Conservation (phyloP, 192 early-diverging fungal genomes). For the Umbelopsis vinacea region DNA sequence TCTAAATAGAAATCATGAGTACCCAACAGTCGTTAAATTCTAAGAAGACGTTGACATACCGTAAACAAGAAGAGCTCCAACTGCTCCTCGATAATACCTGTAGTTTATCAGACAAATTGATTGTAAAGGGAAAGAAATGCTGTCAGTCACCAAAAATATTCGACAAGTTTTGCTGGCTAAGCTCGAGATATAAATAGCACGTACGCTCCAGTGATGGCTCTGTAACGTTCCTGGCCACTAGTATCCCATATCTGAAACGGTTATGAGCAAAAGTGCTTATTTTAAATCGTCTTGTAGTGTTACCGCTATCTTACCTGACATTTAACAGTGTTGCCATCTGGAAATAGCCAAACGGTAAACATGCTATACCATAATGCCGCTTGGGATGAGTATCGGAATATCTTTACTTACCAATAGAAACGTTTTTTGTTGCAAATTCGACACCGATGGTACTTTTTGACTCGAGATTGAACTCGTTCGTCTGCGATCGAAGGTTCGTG, state of each 20-base stretch:
- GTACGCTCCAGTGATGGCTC: constrained; percentile 75
- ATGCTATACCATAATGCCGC: not conserved
- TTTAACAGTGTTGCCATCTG: constrained; percentile 13
- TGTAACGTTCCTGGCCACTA: constrained; percentile 93
- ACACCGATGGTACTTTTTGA: constrained; percentile 58
- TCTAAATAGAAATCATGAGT: constrained; percentile 33
- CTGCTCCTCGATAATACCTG: constrained; percentile 92
- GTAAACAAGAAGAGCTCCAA: constrained; percentile 92
- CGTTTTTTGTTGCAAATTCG: constrained; percentile 55
- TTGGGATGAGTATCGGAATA: too few relatives aligned
- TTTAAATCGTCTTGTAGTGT: too few relatives aligned
- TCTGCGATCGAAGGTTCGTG: constrained; percentile 26
- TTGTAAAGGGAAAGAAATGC: not conserved
- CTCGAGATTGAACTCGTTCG: constrained; percentile 57
- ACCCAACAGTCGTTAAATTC: constrained; percentile 12
- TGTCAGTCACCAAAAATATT: not conserved
- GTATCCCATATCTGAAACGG: constrained; percentile 61
- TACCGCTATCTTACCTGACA: not conserved
- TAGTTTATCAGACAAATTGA: constrained; percentile 16
- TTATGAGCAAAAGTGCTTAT: not conserved
- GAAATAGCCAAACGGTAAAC: not conserved
- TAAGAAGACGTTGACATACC: constrained; percentile 61
- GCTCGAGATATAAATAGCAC: constrained; percentile 6
- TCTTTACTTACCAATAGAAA: constrained; percentile 40
- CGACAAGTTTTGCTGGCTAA: not conserved